Evolutionary conservation across 768 basidiomycete species (phyloP).

Genomic region (Mrakia gelida): DNA sequence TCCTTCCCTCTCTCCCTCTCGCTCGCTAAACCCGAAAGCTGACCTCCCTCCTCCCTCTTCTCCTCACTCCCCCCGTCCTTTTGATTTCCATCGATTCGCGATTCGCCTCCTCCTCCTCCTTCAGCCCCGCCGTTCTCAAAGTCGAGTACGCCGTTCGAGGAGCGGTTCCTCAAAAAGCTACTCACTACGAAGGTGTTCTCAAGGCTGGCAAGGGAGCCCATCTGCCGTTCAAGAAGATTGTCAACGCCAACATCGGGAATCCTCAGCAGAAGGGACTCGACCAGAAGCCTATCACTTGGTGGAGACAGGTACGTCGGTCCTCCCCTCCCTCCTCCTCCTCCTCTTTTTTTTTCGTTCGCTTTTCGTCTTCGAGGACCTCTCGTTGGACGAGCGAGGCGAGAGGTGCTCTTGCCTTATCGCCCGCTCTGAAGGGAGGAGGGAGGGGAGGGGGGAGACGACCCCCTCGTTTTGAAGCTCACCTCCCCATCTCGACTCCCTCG

Average conservation of each 20-base stretch:
- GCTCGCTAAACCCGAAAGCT: background rate
- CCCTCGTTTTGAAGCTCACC: too few relatives aligned
- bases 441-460: background rate
- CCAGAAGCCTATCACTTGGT: slow-evolving; percentile 87
- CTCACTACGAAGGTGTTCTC: slow-evolving; percentile 69
- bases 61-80: background rate
- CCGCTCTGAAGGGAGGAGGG: background rate
- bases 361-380: background rate
- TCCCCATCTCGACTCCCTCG: background rate
- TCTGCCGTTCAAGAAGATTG: slow-evolving; percentile 81
- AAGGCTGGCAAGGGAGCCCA: slow-evolving; percentile 47
- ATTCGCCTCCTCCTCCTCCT: background rate
- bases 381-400: background rate
- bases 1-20: background rate
- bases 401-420: background rate
- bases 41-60: background rate
- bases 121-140: slow-evolving; percentile 72
- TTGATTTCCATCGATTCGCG: background rate
- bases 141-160: slow-evolving; percentile 97
- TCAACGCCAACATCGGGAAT: slow-evolving; percentile 95
- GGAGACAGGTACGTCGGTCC: slow-evolving; percentile 64
- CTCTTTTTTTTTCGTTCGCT: background rate
- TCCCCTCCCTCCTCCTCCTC: background rate
- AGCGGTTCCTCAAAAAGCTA: slow-evolving; percentile 91
- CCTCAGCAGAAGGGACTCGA: slow-evolving; percentile 93